phyloP scores from a whole-genome alignment of 23 red algal species.

The Gracilariopsis chorda region DNA sequence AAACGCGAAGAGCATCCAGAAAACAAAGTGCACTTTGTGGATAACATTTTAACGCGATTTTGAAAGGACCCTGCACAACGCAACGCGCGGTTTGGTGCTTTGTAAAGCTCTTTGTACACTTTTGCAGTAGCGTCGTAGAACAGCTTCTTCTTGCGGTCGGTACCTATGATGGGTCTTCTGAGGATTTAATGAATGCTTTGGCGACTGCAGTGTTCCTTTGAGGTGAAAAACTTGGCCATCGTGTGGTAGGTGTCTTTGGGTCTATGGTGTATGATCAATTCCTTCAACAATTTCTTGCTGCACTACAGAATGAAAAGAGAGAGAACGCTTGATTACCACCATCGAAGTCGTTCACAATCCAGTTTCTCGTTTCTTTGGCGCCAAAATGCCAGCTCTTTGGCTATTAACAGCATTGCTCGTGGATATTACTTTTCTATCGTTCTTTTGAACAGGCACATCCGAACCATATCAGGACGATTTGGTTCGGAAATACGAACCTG shows the following conservation, averaged over 20 bases:
- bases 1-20: not conserved
- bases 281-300: not conserved
- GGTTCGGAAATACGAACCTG: not conserved
- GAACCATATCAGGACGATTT: not conserved
- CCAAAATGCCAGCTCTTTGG: not conserved
- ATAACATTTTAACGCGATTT: not conserved
- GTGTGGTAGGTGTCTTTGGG: not conserved
- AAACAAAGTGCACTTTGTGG: not conserved
- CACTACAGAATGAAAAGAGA: not conserved
- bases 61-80: not conserved
- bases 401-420: not conserved
- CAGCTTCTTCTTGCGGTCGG: not conserved
- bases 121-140: not conserved
- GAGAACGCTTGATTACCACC: not conserved
- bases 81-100: not conserved
- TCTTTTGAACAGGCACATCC: not conserved
- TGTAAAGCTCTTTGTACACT: not conserved
- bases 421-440: not conserved
- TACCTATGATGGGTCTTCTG: not conserved
- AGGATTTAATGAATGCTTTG: not conserved
- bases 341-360: not conserved
- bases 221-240: not conserved
- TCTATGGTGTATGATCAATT: not conserved
- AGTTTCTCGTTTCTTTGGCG: not conserved
- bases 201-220: not conserved